These are phyloP conservation scores for Candida labiduridarum DNA, from an alignment of 1,139 yeast species.

Conservation along the genomic window DNA sequence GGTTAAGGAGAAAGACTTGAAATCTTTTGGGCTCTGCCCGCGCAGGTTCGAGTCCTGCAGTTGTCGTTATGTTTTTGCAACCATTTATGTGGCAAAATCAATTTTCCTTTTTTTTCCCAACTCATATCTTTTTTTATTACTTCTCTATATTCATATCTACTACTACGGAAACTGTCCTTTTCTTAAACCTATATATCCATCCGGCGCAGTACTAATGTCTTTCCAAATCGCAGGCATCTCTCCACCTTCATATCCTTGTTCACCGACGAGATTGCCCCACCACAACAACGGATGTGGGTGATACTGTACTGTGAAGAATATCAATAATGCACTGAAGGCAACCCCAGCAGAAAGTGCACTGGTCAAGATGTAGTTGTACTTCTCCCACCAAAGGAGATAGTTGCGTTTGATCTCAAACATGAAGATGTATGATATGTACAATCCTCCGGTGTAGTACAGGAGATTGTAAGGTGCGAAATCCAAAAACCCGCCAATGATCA, in stretches of 20 bases:
- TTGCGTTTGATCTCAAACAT: constrained; percentile 54
- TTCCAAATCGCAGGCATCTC: constrained; percentile 31
- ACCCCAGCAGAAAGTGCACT: constrained; percentile 62
- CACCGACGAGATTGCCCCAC: constrained; percentile 60
- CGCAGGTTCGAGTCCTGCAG: constrained; percentile 3
- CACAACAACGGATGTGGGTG: constrained; percentile 43
- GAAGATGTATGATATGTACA: constrained; percentile 50
- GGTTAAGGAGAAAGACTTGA: constrained; percentile 5
- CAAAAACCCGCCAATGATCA: constrained; percentile 48
- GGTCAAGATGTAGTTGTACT: constrained; percentile 62
- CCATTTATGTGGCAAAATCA: too few relatives aligned
- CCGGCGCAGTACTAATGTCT: constrained; percentile 37
- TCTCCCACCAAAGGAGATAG: constrained; percentile 62
- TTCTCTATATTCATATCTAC: background rate
- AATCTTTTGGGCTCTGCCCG: constrained; percentile 4
- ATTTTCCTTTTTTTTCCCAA: background rate
- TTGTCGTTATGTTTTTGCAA: background rate
- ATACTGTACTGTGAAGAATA: constrained; percentile 59
- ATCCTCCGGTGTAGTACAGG: constrained; percentile 55
- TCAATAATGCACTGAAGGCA: constrained; percentile 56
- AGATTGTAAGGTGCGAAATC: constrained; percentile 58
- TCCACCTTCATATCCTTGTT: constrained; percentile 50
- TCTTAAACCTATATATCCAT: constrained; percentile 47
- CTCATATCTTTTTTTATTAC: background rate
- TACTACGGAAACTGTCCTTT: constrained; percentile 39